Base-by-base conservation (phyloP, 2,329 filamentous ascomycete genomes). In the Arachnopeziza araneosa region DNA sequence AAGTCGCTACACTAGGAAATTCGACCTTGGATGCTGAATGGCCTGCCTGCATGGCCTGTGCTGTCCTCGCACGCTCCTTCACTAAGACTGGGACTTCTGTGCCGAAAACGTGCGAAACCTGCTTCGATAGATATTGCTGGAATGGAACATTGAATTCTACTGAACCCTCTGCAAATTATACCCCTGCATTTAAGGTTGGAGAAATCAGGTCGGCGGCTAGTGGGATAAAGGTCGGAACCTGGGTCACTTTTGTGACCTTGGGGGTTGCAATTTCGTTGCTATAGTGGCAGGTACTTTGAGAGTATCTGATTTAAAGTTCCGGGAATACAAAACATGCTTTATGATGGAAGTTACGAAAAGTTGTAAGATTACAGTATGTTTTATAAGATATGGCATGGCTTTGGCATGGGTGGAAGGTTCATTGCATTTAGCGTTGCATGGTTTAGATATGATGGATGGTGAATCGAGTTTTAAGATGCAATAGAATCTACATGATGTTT, bases 41-140 rank as follows among this genome's bases (percentile, higher is more conserved):
- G 93, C 80, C 88, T 0, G 80, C 85, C 1, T 99, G 93, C 68
- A 88, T 96, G 4, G 91, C 87, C 23, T 99, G 95, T 75, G 95
- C 93, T 5, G 86, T 96, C 49, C 80, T 98, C 19, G 84, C 83
- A 57, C 84, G 93, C 63, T 91, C 87, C 66, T 83, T 95, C 65
- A 79, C 85, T 62, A 83, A 91, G 55, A 93, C 90, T 0, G 79
- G 80, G 21, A 88, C 88, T 0, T 64, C 76, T 0, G 80, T 93
- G 1, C 93, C 93, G 0, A 79, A 82, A 0, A 84, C 83, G 10
- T 99, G 95, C 77, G 79, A 76, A 51, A 70, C 80, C 55, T 99
- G 95, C 77, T 98, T 97, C 74, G 66, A 78, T 14, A 75, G 78
- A 22, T 97, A 97, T 77, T 99, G 95, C 82, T 99, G 95, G 95